Evolutionary conservation across 306 rosid species (phyloP).

Genomic region (Cicer pinnatifidum): DNA sequence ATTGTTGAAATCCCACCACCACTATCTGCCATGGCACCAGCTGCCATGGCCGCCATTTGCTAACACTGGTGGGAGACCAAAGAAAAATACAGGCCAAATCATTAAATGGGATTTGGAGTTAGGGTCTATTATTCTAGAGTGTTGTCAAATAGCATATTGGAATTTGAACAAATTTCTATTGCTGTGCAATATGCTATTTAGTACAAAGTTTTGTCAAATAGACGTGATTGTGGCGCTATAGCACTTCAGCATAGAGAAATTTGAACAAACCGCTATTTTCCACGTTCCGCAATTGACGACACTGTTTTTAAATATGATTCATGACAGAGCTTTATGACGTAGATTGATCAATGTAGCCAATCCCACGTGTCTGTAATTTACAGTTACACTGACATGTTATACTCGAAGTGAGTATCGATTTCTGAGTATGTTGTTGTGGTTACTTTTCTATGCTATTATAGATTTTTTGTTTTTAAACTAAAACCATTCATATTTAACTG

Average conservation of each 20-base stretch:
- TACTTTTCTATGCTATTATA: conserved; percentile 2
- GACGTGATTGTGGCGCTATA: too few relatives aligned
- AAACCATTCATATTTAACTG: conserved; percentile 13
- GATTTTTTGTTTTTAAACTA: not conserved
- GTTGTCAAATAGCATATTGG: too few relatives aligned
- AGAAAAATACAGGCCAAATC: not conserved
- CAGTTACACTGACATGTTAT: conserved; percentile 4
- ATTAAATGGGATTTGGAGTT: not conserved
- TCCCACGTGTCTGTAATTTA: conserved; percentile 15
- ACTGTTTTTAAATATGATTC: not conserved
- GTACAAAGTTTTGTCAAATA: too few relatives aligned
- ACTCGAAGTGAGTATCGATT: conserved; percentile 26
- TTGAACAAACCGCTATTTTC: too few relatives aligned
- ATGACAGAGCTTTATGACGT: not conserved
- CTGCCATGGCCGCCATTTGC: too few relatives aligned
- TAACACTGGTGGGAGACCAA: not conserved
- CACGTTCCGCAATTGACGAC: too few relatives aligned
- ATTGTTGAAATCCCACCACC: too few relatives aligned
- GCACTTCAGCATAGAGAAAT: too few relatives aligned
- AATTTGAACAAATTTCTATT: too few relatives aligned
- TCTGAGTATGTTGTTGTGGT: conserved; percentile 30
- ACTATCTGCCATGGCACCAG: too few relatives aligned
- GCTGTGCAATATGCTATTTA: too few relatives aligned
- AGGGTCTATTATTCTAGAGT: not conserved
- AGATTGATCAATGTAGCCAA: not conserved